Evolutionary conservation across 2,329 filamentous ascomycete species (phyloP).

Genomic region (Amesomyces nigricolor): DNA sequence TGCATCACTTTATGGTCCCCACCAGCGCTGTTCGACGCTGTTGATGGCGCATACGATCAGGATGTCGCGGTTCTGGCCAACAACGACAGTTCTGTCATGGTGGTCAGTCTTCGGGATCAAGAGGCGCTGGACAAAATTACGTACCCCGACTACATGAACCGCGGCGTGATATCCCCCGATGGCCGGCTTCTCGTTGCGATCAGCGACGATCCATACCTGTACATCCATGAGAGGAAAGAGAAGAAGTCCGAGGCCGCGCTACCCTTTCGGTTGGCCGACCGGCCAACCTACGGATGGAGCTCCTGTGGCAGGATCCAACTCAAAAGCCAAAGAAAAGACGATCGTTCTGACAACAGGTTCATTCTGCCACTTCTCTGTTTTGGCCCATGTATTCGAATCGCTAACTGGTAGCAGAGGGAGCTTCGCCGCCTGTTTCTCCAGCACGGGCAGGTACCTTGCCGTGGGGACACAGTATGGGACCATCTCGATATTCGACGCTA

Average conservation of each 20-base stretch:
- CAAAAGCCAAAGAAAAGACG: conserved; percentile 51
- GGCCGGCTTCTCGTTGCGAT: conserved; percentile 75
- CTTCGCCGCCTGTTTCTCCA: conserved; percentile 73
- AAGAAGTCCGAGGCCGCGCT: conserved; percentile 31
- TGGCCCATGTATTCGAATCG: neutral
- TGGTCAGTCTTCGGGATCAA: conserved; percentile 67
- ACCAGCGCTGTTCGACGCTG: conserved; percentile 32
- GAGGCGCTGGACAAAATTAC: conserved; percentile 64
- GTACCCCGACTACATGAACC: conserved; percentile 84
- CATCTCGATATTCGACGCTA: conserved; percentile 67
- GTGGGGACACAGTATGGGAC: conserved; percentile 76
- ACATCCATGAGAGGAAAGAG: conserved; percentile 63
- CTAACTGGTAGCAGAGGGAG: conserved; percentile 51
- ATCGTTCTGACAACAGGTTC: conserved; percentile 48
- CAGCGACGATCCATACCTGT: conserved; percentile 80
- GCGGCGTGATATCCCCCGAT: conserved; percentile 88
- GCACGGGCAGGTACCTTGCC: conserved; percentile 64
- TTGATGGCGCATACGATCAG: conserved; percentile 39
- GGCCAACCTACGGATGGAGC: conserved; percentile 44
- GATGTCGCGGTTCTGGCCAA: conserved; percentile 73
- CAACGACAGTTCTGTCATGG: conserved; percentile 82
- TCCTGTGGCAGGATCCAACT: conserved; percentile 48
- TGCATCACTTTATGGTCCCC: conserved; percentile 61
- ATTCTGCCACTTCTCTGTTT: neutral
- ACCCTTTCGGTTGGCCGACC: conserved; percentile 25